These are phyloP conservation scores for Byssoonygena ceratinophila DNA, from an alignment of 2,329 filamentous ascomycete species.

Conservation along the genomic window DNA sequence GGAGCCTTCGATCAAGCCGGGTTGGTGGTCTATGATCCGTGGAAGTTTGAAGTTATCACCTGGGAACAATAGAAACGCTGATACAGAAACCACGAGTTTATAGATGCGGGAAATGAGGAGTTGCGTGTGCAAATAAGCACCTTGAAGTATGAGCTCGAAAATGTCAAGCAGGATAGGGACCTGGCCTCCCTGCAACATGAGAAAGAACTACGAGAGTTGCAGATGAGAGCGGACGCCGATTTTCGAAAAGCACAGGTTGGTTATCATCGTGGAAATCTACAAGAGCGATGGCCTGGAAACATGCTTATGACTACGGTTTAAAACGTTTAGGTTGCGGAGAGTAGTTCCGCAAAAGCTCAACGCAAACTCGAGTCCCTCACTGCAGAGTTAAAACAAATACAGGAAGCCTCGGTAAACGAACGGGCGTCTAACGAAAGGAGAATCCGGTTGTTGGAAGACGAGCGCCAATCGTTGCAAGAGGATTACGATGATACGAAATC, in stretches of 20 bases:
- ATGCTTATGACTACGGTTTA: neutral
- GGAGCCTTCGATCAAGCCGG: constrained; percentile 27
- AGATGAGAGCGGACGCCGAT: constrained; percentile 73
- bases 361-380: constrained; percentile 46
- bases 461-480: constrained; percentile 63
- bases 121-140: constrained; percentile 83
- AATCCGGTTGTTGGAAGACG: constrained; percentile 51
- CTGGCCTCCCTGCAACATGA: constrained; percentile 67
- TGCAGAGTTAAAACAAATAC: constrained; percentile 45
- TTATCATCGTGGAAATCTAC: no score
- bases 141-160: constrained; percentile 76
- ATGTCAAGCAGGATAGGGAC: constrained; percentile 77
- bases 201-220: constrained; percentile 70
- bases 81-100: neutral
- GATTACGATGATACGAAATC: constrained; percentile 75
- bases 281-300: no score
- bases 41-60: no score
- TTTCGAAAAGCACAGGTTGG: constrained; percentile 55
- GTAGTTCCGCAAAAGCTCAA: constrained; percentile 40
- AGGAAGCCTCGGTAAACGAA: constrained; percentile 47
- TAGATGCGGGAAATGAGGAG: constrained; percentile 54
- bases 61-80: neutral
- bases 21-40: no score
- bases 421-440: constrained; percentile 46
- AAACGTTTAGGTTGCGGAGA: constrained; percentile 40